phyloP scores from a whole-genome alignment of 139 green algal species.

The Choricystis sp. region DNA sequence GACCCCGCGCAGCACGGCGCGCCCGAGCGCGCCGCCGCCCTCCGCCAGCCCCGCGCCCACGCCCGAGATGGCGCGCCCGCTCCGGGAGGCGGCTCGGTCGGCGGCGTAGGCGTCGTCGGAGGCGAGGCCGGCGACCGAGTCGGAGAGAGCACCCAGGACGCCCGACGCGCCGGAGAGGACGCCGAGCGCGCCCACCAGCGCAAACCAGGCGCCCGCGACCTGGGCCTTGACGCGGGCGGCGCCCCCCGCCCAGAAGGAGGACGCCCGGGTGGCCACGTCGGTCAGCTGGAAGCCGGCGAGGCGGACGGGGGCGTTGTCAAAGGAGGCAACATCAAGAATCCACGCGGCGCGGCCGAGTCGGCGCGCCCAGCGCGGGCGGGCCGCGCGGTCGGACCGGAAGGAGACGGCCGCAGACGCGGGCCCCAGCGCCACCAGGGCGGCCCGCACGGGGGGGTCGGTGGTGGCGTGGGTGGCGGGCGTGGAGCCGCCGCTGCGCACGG shows the following conservation, averaged over 20 bases:
- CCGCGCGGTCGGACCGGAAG: conserved; percentile 40
- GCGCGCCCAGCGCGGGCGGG: conserved; percentile 29
- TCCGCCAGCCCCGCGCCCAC: conserved; percentile 56
- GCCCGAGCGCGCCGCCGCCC: conserved; percentile 49
- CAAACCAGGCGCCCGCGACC: conserved; percentile 16
- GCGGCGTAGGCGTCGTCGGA: conserved; percentile 2
- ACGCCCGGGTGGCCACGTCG: conserved; percentile 19
- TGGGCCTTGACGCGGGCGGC: conserved; percentile 11
- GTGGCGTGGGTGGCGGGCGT: neutral
- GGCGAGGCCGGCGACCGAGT: conserved; percentile 21
- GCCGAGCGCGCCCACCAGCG: conserved; percentile 34
- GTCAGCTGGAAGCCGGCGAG: conserved; percentile 36
- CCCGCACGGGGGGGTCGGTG: conserved; percentile 29
- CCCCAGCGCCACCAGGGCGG: conserved; percentile 42
- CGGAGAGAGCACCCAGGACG: conserved; percentile 23
- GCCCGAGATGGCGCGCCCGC: conserved; percentile 20
- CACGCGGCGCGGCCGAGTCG: conserved; percentile 17
- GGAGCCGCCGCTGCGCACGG: neutral
- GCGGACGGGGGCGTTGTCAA: conserved; percentile 47
- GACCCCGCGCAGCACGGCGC: conserved; percentile 47
- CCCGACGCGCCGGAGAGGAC: conserved; percentile 23
- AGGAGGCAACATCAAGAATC: conserved; percentile 53
- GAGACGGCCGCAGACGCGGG: conserved; percentile 30
- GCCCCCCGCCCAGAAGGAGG: conserved; percentile 11
- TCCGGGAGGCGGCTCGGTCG: conserved; percentile 2